phyloP scores from a whole-genome alignment of 2,329 filamentous ascomycete genomes.

The Basipetospora chlamydospora region DNA sequence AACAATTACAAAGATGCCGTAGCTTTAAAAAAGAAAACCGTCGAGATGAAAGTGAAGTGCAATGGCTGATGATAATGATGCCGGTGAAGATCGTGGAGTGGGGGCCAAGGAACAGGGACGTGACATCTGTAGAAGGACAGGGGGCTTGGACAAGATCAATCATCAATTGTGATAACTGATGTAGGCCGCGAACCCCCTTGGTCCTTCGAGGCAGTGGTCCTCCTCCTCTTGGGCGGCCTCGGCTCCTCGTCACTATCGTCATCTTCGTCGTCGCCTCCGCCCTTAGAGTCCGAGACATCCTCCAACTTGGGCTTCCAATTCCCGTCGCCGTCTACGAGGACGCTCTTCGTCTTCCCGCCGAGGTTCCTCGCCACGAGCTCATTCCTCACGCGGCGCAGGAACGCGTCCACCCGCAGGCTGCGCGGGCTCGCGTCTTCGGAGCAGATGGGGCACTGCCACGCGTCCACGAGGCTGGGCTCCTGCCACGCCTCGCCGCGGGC shows the following conservation, averaged over 20 bases:
- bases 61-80: too few relatives aligned
- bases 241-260: conserved; percentile 3
- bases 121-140: too few relatives aligned
- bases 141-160: too few relatives aligned
- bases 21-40: too few relatives aligned
- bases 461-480: conserved; percentile 46
- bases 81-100: too few relatives aligned
- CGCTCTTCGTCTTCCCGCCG: conserved; percentile 14
- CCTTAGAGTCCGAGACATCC: conserved; percentile 16
- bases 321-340: conserved; percentile 17
- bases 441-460: conserved; percentile 83
- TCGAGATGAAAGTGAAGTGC: too few relatives aligned
- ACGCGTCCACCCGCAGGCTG: conserved; percentile 58
- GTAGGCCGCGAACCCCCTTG: too few relatives aligned
- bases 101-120: too few relatives aligned
- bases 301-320: conserved; percentile 19
- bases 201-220: neutral
- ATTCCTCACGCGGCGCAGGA: conserved; percentile 47
- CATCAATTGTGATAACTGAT: too few relatives aligned
- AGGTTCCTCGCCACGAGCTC: conserved; percentile 24
- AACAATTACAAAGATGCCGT: too few relatives aligned
- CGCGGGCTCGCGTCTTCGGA: conserved; percentile 60
- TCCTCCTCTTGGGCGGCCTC: neutral
- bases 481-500: neutral
- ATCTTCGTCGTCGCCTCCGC: conserved; percentile 10